These are phyloP conservation scores for Tremella mesenterica DNA, from an alignment of 768 basidiomycete genomes.

Conservation along the genomic window DNA sequence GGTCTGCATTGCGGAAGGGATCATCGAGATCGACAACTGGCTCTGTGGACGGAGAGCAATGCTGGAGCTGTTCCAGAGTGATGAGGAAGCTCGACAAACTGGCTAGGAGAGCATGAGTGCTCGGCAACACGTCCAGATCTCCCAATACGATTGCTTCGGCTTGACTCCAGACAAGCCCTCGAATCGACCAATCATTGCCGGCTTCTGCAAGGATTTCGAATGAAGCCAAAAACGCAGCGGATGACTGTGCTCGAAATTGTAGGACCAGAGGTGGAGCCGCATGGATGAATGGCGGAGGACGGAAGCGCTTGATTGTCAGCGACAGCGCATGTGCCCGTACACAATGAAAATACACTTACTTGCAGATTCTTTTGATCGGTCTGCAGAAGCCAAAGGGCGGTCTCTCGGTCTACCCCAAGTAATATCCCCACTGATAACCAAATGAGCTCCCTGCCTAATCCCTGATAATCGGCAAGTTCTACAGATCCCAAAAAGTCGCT, in stretches of 20 bases:
- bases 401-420: background rate
- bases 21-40: too few relatives aligned
- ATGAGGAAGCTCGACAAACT: too few relatives aligned
- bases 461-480: conserved; percentile 5
- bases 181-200: background rate
- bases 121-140: background rate
- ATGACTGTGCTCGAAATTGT: conserved; percentile 12
- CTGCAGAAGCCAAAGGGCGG: conserved; percentile 22
- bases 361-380: conserved; percentile 6
- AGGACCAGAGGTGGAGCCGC: conserved; percentile 27
- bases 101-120: too few relatives aligned
- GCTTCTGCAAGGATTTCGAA: background rate
- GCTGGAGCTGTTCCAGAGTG: too few relatives aligned
- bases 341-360: conserved; percentile 8
- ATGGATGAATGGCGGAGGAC: conserved; percentile 29
- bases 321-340: background rate
- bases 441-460: conserved; percentile 28
- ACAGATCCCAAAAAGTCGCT: conserved; percentile 1
- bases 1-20: too few relatives aligned
- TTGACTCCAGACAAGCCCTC: background rate
- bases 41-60: too few relatives aligned
- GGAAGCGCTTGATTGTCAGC: conserved; percentile 14
- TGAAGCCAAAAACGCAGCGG: conserved; percentile 5
- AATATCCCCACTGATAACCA: conserved; percentile 22
- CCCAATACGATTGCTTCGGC: background rate